Conservation (phyloP, 2,329 filamentous ascomycete genomes). For the Verticillium dahliae region DNA sequence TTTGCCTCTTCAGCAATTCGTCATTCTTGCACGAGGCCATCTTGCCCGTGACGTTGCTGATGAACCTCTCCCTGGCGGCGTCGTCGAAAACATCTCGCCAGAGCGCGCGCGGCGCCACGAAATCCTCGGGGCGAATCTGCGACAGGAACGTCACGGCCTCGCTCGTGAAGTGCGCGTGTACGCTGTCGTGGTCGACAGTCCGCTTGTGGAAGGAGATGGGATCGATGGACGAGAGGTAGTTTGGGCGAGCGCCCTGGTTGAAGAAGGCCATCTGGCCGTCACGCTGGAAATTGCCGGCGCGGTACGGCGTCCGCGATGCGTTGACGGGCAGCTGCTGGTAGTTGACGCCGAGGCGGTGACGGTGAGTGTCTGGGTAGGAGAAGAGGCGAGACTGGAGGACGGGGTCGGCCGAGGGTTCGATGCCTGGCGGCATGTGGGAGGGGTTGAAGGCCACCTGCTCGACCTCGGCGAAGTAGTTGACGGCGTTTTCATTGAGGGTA, state of each 20-base stretch:
- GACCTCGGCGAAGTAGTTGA: conserved; percentile 64
- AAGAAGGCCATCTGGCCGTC: conserved; percentile 56
- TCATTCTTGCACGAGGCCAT: conserved; percentile 51
- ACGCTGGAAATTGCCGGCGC: conserved; percentile 58
- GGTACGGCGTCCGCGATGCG: conserved; percentile 45
- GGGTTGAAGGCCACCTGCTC: conserved; percentile 64
- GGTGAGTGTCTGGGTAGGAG: conserved; percentile 55
- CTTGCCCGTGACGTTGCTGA: conserved; percentile 54
- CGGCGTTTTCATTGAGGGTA: conserved; percentile 56
- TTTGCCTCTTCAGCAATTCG: conserved; percentile 58
- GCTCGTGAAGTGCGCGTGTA: conserved; percentile 29
- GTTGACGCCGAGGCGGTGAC: conserved; percentile 56
- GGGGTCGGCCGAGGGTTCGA: conserved; percentile 55
- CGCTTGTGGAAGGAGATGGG: conserved; percentile 26
- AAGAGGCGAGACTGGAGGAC: conserved; percentile 55
- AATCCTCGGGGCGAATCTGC: conserved; percentile 29
- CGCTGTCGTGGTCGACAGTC: conserved; percentile 27
- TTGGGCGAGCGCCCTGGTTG: conserved; percentile 8
- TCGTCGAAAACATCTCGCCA: conserved; percentile 59
- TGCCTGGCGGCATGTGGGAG: conserved; percentile 55
- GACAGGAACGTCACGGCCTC: conserved; percentile 29
- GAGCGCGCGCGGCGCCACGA: conserved; percentile 44
- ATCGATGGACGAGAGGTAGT: conserved; percentile 16
- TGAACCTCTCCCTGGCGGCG: conserved; percentile 48
- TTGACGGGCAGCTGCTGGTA: conserved; percentile 60